Evolutionary conservation across 257 asterid genomes (phyloP).

Genomic region (Euphrasia confusa): DNA sequence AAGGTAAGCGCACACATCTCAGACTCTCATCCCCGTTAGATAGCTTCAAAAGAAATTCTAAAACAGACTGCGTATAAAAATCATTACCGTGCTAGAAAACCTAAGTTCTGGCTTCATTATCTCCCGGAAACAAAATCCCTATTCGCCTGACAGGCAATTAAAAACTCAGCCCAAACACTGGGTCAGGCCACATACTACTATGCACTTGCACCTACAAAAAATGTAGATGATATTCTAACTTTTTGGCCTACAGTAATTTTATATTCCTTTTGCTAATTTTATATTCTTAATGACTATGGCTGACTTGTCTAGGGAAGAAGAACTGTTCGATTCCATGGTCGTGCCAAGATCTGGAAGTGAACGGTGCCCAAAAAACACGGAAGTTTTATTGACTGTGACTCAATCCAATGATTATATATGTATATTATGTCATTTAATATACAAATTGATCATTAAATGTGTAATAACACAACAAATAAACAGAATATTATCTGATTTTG

Average conservation of each 20-base stretch:
- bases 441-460: not conserved
- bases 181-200: too few relatives aligned
- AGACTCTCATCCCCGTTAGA: conserved; percentile 28
- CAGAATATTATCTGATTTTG: conserved; percentile 1
- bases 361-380: conserved; percentile 48
- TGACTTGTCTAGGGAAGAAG: conserved; percentile 63
- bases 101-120: too few relatives aligned
- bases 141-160: conserved; percentile 10
- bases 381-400: conserved; percentile 44
- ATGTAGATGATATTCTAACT: too few relatives aligned
- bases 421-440: too few relatives aligned
- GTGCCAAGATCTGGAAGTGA: conserved; percentile 44
- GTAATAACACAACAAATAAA: not conserved
- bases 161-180: conserved; percentile 17
- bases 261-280: too few relatives aligned
- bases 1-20: conserved; percentile 42
- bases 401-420: conserved; percentile 29
- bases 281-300: conserved; percentile 10
- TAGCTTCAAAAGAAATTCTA: too few relatives aligned
- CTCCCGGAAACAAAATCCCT: too few relatives aligned
- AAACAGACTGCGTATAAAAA: too few relatives aligned
- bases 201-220: too few relatives aligned
- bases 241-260: conserved; percentile 24
- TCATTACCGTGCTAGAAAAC: too few relatives aligned
- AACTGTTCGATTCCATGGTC: conserved; percentile 41